phyloP scores from a whole-genome alignment of 306 rosid species.

The Acacia acuminata region DNA sequence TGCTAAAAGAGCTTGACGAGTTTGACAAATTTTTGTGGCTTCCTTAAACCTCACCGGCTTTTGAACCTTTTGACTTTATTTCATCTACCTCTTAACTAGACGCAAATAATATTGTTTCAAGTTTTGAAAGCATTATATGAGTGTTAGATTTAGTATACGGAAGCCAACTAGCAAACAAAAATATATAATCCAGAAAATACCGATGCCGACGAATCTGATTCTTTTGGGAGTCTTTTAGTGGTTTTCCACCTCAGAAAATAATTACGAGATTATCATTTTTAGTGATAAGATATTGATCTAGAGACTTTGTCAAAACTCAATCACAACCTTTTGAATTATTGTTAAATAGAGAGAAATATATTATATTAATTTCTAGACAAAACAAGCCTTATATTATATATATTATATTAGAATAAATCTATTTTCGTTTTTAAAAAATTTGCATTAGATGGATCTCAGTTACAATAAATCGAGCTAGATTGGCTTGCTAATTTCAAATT shows the following conservation, averaged over 20 bases:
- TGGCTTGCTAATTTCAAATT: no score
- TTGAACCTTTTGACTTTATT: conserved; percentile 41
- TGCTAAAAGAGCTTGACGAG: conserved; percentile 34
- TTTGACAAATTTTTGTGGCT: conserved; percentile 35
- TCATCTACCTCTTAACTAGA: conserved; percentile 14
- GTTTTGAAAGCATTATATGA: conserved; percentile 21
- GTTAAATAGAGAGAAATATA: no score
- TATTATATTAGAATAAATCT: no score
- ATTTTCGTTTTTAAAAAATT: no score
- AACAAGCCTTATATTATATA: no score
- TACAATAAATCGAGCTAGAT: background rate
- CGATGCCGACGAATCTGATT: conserved; percentile 14
- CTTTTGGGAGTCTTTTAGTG: conserved; percentile 15
- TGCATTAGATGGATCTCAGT: no score
- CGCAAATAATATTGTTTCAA: conserved; percentile 2
- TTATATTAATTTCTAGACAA: no score
- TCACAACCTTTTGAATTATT: background rate
- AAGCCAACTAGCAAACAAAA: conserved; percentile 40
- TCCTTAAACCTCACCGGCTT: conserved; percentile 7
- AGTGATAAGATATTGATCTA: background rate
- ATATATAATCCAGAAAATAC: conserved; percentile 27
- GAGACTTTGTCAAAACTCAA: background rate
- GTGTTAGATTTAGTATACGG: conserved; percentile 15
- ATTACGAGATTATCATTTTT: background rate
- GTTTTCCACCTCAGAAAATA: conserved; percentile 27